These are phyloP conservation scores for Fusarium proliferatum DNA, from an alignment of 2,329 filamentous ascomycete species.

Conservation along the genomic window DNA sequence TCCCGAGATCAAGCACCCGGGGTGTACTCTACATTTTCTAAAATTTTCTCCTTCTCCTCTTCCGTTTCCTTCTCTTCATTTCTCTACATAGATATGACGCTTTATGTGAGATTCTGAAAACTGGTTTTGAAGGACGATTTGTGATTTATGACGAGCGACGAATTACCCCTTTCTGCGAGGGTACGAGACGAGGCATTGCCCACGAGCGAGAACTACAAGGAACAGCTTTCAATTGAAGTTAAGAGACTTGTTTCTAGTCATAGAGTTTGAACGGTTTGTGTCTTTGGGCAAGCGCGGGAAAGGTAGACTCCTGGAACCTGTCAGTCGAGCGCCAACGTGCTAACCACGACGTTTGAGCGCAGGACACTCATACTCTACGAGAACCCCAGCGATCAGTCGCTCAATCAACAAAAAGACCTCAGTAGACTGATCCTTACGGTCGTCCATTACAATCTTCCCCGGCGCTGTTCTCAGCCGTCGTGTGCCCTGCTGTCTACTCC, in stretches of 20 bases:
- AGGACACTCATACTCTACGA: background rate
- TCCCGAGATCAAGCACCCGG: background rate
- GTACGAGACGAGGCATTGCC: background rate
- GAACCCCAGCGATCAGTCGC: background rate
- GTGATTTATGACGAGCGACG: background rate
- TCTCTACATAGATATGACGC: rapidly evolving
- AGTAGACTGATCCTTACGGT: rapidly evolving
- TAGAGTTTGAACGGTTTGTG: background rate
- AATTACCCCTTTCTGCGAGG: background rate
- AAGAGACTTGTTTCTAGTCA: rapidly evolving
- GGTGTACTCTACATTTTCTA: background rate
- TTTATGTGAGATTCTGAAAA: rapidly evolving
- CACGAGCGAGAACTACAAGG: background rate
- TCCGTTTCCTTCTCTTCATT: background rate
- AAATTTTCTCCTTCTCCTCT: background rate
- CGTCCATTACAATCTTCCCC: rapidly evolving
- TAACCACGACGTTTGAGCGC: background rate
- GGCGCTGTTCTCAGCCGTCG: background rate
- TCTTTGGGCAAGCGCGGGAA: background rate
- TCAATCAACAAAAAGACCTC: rapidly evolving
- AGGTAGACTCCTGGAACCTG: background rate
- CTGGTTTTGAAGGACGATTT: background rate
- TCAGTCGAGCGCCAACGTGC: background rate
- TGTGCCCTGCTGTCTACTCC: background rate
- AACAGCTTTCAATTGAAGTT: background rate